Conservation (phyloP, 2,329 filamentous ascomycete species). For the Sclerotinia spermophila region DNA sequence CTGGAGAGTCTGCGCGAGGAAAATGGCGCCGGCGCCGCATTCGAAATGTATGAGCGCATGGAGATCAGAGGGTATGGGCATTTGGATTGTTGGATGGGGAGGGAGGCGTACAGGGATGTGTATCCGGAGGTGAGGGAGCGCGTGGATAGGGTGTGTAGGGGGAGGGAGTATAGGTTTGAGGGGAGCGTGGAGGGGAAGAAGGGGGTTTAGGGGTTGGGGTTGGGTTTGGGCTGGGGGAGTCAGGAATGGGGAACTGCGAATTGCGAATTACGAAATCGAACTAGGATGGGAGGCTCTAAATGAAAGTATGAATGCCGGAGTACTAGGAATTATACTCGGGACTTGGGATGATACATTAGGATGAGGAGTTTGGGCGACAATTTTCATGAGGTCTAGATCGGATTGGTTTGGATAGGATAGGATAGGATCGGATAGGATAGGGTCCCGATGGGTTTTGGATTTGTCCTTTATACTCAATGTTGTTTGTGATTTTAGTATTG, state of each 20-base stretch:
- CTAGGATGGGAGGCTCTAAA: too few species aligned
- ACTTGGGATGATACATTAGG: neutral
- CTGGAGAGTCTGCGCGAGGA: constrained; percentile 51
- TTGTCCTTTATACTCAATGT: too few species aligned
- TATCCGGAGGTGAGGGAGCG: constrained; percentile 54
- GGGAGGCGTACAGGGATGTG: constrained; percentile 56
- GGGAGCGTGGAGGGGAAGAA: constrained; percentile 21
- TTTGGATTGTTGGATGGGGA: constrained; percentile 60
- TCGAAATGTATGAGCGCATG: constrained; percentile 46
- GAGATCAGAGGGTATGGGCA: constrained; percentile 58
- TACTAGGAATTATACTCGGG: too few species aligned
- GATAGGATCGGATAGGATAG: neutral
- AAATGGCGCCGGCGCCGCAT: constrained; percentile 45
- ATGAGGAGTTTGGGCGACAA: neutral
- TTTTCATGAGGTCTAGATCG: rapidly evolving
- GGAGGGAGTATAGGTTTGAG: constrained; percentile 29
- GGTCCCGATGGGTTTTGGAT: neutral
- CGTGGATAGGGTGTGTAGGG: constrained; percentile 47
- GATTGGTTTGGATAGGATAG: neutral
- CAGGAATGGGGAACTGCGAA: neutral
- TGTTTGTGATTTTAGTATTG: too few species aligned
- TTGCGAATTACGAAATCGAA: neutral
- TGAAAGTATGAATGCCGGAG: too few species aligned
- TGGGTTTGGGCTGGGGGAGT: neutral
- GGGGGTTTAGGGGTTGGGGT: neutral